phyloP scores from a whole-genome alignment of 176 grass and related monocot species.

The Paspalum notatum region DNA sequence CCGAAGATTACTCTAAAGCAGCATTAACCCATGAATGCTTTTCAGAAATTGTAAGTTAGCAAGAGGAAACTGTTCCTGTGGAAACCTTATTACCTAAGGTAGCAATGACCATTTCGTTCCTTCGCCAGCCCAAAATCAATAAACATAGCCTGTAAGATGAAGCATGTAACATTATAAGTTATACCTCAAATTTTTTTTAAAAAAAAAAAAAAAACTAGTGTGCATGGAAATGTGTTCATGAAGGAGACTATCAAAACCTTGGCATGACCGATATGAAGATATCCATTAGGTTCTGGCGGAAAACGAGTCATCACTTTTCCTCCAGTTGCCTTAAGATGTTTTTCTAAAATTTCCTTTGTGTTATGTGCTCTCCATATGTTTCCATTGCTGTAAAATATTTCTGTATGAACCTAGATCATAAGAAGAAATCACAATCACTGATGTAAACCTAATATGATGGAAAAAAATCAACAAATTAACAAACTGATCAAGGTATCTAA shows the following conservation, averaged over 20 bases:
- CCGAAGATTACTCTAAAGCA: slow-evolving; percentile 1
- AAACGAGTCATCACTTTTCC: slow-evolving; percentile 98
- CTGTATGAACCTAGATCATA: slow-evolving; percentile 79
- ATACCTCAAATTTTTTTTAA: slow-evolving; percentile 30
- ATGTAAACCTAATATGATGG: slow-evolving; percentile 19
- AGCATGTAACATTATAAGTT: slow-evolving; percentile 46
- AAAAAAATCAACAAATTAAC: slow-evolving; percentile 15
- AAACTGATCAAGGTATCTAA: neutral
- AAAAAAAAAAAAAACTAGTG: slow-evolving; percentile 10
- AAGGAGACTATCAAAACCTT: slow-evolving; percentile 62
- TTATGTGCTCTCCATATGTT: slow-evolving; percentile 94
- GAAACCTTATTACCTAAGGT: slow-evolving; percentile 69
- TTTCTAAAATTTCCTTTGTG: slow-evolving; percentile 77
- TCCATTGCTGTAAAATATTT: slow-evolving; percentile 91
- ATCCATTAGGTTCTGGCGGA: slow-evolving; percentile 98
- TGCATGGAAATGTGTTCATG: slow-evolving; percentile 17
- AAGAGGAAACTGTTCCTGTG: slow-evolving; percentile 27
- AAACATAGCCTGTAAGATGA: slow-evolving; percentile 87
- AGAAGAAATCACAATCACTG: slow-evolving; percentile 14
- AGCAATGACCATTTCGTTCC: slow-evolving; percentile 88
- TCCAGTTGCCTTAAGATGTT: slow-evolving; percentile 89
- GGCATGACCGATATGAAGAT: slow-evolving; percentile 97
- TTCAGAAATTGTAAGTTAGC: slow-evolving; percentile 10
- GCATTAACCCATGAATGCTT: neutral
- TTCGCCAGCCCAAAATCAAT: slow-evolving; percentile 98